These are phyloP conservation scores for Rhizophagus prolifer DNA, from an alignment of 192 early-diverging fungal species.

Conservation along the genomic window DNA sequence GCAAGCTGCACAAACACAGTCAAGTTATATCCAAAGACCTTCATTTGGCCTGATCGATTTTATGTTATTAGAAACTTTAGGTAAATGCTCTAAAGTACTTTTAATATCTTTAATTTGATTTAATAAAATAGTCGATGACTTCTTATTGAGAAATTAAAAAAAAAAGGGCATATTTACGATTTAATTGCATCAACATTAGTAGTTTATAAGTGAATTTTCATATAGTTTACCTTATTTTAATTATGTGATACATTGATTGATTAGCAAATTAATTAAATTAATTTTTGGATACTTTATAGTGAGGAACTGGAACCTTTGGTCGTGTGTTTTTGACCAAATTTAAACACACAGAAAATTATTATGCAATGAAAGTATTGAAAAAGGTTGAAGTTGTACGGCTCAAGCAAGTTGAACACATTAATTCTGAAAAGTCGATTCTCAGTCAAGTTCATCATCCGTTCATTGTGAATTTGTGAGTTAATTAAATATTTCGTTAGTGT, in stretches of 20 bases:
- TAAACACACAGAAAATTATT: slow-evolving; percentile 63
- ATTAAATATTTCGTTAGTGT: slow-evolving; percentile 7
- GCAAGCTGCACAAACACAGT: background rate
- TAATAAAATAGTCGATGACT: background rate
- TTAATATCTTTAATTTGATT: background rate
- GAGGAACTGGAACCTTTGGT: slow-evolving; percentile 96
- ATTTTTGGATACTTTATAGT: background rate
- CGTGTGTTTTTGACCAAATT: slow-evolving; percentile 89
- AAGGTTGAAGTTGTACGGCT: slow-evolving; percentile 79
- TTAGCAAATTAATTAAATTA: slow-evolving; percentile 1
- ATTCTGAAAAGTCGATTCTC: slow-evolving; percentile 79
- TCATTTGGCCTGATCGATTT: slow-evolving; percentile 45
- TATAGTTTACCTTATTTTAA: background rate
- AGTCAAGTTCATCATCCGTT: slow-evolving; percentile 75
- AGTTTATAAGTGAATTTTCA: background rate
- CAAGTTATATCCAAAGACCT: slow-evolving; percentile 41
- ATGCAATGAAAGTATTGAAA: slow-evolving; percentile 86
- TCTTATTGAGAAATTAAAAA: background rate
- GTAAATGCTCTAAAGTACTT: slow-evolving; percentile 21
- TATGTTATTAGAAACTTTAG: slow-evolving; percentile 45
- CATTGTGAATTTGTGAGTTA: slow-evolving; percentile 73
- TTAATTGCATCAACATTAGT: too few relatives aligned
- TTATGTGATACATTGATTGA: background rate
- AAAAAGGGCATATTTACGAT: background rate
- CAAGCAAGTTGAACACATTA: slow-evolving; percentile 86